A percentile compares a stretch with the other conserved stretches of the same genome.
These are phyloP conservation scores for Catunica adiposa DNA, from an alignment of 2,329 filamentous ascomycete species.

Conservation along the genomic window DNA sequence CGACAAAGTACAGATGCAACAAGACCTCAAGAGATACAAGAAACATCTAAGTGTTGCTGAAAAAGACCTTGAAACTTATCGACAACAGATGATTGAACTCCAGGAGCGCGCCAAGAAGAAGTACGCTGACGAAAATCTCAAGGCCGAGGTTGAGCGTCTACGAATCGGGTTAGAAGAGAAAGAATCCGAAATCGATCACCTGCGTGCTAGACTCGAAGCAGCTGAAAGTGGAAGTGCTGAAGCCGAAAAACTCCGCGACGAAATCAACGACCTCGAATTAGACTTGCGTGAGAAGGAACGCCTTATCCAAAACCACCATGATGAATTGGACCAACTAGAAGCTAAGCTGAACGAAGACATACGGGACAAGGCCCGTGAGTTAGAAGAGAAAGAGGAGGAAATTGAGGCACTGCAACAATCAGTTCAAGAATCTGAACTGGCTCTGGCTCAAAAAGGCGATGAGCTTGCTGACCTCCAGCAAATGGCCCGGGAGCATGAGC, in stretches of 20 bases:
- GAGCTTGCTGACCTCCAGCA: slow-evolving; percentile 24
- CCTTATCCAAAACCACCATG: slow-evolving; percentile 54
- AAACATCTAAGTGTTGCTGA: slow-evolving; percentile 73
- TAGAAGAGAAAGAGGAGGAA: slow-evolving; percentile 36
- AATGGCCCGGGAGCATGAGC: slow-evolving; percentile 5
- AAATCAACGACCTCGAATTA: slow-evolving; percentile 59
- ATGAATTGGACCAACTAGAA: slow-evolving; percentile 54
- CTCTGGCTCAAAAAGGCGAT: slow-evolving; percentile 8
- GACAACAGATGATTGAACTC: slow-evolving; percentile 64
- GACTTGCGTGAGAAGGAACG: slow-evolving; percentile 62
- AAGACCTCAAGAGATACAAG: slow-evolving; percentile 70
- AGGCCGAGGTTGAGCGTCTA: slow-evolving; percentile 41
- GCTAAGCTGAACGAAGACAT: slow-evolving; percentile 31
- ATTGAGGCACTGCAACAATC: slow-evolving; percentile 19
- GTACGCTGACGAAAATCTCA: slow-evolving; percentile 54
- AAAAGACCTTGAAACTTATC: slow-evolving; percentile 69
- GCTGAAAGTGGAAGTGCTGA: slow-evolving; percentile 20
- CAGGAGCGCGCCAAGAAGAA: slow-evolving; percentile 67
- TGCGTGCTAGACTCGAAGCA: slow-evolving; percentile 40
- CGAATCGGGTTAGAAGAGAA: slow-evolving; percentile 39
- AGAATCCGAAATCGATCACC: slow-evolving; percentile 42
- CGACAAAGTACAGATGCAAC: slow-evolving; percentile 74
- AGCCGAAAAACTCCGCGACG: slow-evolving; percentile 44
- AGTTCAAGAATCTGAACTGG: slow-evolving; percentile 6
- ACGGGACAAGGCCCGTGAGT: slow-evolving; percentile 31